Evolutionary conservation across 805 yeast species (phyloP).

Genomic region (Sugiyamaella boreocaroliniensis): DNA sequence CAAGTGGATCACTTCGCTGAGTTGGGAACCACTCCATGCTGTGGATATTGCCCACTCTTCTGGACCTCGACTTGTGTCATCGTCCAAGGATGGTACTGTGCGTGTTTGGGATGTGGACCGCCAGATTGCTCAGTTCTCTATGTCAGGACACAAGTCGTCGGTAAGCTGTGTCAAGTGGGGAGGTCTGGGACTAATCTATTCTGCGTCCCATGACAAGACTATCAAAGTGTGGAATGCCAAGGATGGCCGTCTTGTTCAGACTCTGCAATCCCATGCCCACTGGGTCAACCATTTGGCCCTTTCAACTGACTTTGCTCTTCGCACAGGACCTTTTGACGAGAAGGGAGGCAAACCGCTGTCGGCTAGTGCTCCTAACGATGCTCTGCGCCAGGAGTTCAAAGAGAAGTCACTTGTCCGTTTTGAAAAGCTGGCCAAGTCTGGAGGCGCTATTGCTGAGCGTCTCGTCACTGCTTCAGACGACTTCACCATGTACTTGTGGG

Average conservation of each 20-base stretch:
- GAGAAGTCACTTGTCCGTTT: slow-evolving; percentile 53
- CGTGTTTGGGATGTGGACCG: slow-evolving; percentile 81
- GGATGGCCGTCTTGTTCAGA: slow-evolving; percentile 70
- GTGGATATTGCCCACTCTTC: slow-evolving; percentile 51
- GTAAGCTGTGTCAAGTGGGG: slow-evolving; percentile 98
- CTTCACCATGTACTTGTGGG: slow-evolving; percentile 97
- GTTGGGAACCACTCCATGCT: slow-evolving; percentile 93
- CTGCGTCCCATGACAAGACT: slow-evolving; percentile 92
- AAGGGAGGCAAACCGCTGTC: slow-evolving; percentile 34
- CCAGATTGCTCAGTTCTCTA: slow-evolving; percentile 57
- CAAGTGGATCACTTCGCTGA: slow-evolving; percentile 81
- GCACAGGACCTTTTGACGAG: slow-evolving; percentile 87
- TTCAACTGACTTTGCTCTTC: slow-evolving; percentile 80
- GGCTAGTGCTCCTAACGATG: slow-evolving; percentile 27
- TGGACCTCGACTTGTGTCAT: slow-evolving; percentile 58
- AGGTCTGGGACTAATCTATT: slow-evolving; percentile 74
- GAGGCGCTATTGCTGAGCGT: slow-evolving; percentile 57
- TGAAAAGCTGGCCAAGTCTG: slow-evolving; percentile 54
- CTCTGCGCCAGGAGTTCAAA: slow-evolving; percentile 38
- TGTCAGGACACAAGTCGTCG: slow-evolving; percentile 82
- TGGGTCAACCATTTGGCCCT: slow-evolving; percentile 95
- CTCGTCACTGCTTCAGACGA: slow-evolving; percentile 95
- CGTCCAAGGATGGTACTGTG: slow-evolving; percentile 86
- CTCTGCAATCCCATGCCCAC: slow-evolving; percentile 86
- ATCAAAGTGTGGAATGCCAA: slow-evolving; percentile 84